A percentile compares a stretch with the other conserved stretches of the same genome.
Evolutionary conservation across 2,329 filamentous ascomycete genomes (phyloP).

Genomic region (Aspergillus sp.): DNA sequence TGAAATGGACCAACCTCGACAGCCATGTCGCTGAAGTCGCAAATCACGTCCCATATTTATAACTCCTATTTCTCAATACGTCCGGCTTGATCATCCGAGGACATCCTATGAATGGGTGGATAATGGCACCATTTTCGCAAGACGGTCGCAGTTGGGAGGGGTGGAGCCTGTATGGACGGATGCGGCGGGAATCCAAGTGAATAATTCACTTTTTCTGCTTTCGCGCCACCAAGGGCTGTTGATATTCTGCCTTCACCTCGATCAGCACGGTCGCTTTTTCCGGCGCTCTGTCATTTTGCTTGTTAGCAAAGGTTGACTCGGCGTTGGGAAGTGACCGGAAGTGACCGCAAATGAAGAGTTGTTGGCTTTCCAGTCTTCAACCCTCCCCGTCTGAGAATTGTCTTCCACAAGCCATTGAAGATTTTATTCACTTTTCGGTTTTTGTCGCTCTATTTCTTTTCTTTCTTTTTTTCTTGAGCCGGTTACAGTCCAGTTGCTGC

Average conservation of each 20-base stretch:
- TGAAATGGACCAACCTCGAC: background rate
- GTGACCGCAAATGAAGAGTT: background rate
- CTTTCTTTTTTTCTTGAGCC: background rate
- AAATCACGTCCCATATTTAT: background rate
- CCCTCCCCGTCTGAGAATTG: background rate
- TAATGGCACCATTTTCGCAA: background rate
- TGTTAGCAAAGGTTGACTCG: background rate
- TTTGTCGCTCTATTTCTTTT: background rate
- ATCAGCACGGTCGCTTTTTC: background rate
- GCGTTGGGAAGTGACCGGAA: background rate
- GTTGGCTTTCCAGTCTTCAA: background rate
- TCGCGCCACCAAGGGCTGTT: background rate
- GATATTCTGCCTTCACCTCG: background rate
- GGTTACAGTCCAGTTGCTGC: background rate
- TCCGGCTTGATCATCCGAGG: constrained; percentile 1
- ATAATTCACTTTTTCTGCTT: background rate
- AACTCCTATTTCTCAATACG: background rate
- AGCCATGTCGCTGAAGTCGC: background rate
- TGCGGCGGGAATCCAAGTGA: constrained; percentile 9
- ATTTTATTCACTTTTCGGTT: background rate
- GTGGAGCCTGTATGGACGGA: constrained; percentile 16
- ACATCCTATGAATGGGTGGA: constrained; percentile 1
- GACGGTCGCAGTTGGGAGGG: constrained; percentile 22
- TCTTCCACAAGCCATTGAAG: no score
- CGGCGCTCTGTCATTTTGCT: background rate